These are phyloP conservation scores for Penicillium taxi DNA, from an alignment of 495 filamentous ascomycete species.

Conservation along the genomic window DNA sequence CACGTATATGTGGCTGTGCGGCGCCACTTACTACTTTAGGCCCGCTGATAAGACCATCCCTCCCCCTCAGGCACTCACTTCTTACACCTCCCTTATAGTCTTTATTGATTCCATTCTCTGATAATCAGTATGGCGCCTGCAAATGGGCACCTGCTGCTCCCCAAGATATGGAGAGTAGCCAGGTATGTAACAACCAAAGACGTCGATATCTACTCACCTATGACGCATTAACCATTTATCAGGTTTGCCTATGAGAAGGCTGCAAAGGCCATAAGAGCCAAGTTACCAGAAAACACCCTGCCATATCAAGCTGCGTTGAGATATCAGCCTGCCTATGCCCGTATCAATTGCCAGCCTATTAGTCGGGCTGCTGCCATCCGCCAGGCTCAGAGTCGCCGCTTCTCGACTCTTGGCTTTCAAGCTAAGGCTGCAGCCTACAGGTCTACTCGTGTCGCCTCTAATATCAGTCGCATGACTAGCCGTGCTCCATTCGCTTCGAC, in stretches of 20 bases:
- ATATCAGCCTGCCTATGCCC: slow-evolving; percentile 47
- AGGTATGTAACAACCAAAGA: slow-evolving; percentile 33
- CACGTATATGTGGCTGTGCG: slow-evolving; percentile 1
- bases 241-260: slow-evolving; percentile 61
- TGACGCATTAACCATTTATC: slow-evolving; percentile 18
- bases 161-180: slow-evolving; percentile 59
- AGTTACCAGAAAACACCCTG: slow-evolving; percentile 48
- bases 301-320: slow-evolving; percentile 28
- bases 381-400: slow-evolving; percentile 65
- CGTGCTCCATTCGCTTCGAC: slow-evolving; percentile 82
- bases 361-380: slow-evolving; percentile 64
- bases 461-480: slow-evolving; percentile 58
- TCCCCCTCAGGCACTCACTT: slow-evolving; percentile 28
- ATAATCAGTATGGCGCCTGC: slow-evolving; percentile 55
- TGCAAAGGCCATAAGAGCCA: slow-evolving; percentile 52
- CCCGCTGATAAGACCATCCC: slow-evolving; percentile 3
- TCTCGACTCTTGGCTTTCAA: slow-evolving; percentile 55
- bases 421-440: slow-evolving; percentile 58
- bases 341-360: slow-evolving; percentile 58
- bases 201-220: slow-evolving; percentile 4
- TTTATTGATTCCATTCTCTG: slow-evolving; percentile 5
- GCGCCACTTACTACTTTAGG: slow-evolving; percentile 2
- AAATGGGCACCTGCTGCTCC: slow-evolving; percentile 60
- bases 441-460: slow-evolving; percentile 55
- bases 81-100: slow-evolving; percentile 16